Evolutionary conservation across 2,329 filamentous ascomycete species (phyloP).

Genomic region (Colletotrichum gigasporum): DNA sequence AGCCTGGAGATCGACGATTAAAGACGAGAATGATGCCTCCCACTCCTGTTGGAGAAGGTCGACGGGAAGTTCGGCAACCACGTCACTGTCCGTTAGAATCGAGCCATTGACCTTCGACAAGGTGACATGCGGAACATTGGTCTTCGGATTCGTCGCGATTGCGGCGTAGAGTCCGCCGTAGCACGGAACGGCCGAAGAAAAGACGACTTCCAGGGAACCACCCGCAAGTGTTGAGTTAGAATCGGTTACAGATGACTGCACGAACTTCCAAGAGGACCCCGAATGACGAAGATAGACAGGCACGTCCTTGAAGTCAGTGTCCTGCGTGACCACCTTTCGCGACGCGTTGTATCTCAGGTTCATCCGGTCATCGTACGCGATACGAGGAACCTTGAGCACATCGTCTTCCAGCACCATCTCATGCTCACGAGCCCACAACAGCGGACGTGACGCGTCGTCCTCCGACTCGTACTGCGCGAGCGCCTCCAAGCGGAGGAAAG

Average conservation of each 20-base stretch:
- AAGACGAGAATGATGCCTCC: not conserved
- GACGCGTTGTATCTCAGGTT: not conserved
- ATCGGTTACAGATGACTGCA: not conserved
- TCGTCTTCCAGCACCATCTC: not conserved
- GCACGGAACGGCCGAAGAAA: not conserved
- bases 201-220: not conserved
- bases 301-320: not conserved
- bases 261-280: not conserved
- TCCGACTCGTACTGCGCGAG: not conserved
- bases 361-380: not conserved
- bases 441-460: not conserved
- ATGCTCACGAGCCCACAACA: not conserved
- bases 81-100: not conserved
- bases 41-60: not conserved
- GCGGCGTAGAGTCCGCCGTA: not conserved
- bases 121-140: not conserved
- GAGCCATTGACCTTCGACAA: not conserved
- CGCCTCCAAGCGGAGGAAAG: not conserved
- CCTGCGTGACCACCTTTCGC: not conserved
- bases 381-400: not conserved
- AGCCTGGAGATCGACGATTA: not conserved
- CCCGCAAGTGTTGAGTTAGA: accelerated
- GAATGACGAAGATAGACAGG: not conserved
- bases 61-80: not conserved
- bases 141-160: not conserved